These are phyloP conservation scores for Populus hybrid DNA, from an alignment of 441 rosid genomes.

Conservation along the genomic window DNA sequence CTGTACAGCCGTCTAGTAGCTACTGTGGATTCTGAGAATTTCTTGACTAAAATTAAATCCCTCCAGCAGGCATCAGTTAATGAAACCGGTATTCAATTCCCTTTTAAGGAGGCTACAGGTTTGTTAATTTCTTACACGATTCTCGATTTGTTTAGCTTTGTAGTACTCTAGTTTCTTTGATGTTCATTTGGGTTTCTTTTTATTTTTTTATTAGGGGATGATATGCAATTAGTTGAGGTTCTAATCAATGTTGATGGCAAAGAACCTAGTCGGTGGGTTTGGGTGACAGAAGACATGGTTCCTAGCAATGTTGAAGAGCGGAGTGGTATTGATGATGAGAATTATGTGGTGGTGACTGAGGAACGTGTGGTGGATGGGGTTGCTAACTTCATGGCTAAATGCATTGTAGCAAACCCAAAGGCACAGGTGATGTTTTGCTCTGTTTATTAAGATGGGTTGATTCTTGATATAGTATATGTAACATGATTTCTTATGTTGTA, in stretches of 20 bases:
- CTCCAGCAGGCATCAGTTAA: constrained; percentile 43
- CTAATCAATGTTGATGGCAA: constrained; percentile 59
- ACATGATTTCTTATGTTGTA: constrained; percentile 20
- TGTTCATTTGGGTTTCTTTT: constrained; percentile 6
- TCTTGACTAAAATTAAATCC: constrained; percentile 50
- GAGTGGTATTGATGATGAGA: constrained; percentile 79
- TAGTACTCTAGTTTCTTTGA: neutral
- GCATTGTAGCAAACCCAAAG: constrained; percentile 75
- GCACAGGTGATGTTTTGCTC: constrained; percentile 40
- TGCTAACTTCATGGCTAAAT: constrained; percentile 88
- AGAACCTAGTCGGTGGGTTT: constrained; percentile 97
- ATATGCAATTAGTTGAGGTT: constrained; percentile 61
- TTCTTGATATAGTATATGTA: constrained; percentile 12
- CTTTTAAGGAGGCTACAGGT: constrained; percentile 91
- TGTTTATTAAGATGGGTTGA: constrained; percentile 1
- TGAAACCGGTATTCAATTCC: constrained; percentile 54
- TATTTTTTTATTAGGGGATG: constrained; percentile 44
- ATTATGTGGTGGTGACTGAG: constrained; percentile 65
- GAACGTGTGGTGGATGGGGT: constrained; percentile 88
- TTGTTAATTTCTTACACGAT: neutral
- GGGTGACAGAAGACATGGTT: constrained; percentile 87
- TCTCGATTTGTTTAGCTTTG: neutral
- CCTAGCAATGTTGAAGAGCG: constrained; percentile 69
- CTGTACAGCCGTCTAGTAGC: constrained; percentile 55
- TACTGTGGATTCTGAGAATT: constrained; percentile 65